These are phyloP conservation scores for Pleurotus djamor DNA, from an alignment of 768 basidiomycete species.

Conservation along the genomic window DNA sequence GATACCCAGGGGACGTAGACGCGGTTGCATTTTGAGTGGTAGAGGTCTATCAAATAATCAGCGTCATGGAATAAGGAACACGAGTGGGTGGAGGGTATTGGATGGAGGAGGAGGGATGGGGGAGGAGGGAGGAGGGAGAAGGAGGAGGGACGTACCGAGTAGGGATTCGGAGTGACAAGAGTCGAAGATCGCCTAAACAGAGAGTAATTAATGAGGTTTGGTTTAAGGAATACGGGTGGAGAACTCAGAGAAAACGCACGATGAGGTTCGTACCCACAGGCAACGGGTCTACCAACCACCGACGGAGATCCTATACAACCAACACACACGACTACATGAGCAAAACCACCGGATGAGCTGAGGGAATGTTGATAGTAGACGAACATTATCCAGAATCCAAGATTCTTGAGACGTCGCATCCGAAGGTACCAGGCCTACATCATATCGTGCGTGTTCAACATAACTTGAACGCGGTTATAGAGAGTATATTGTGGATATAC, in stretches of 20 bases:
- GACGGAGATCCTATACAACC: slow-evolving; percentile 26
- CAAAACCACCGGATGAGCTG: too few relatives aligned
- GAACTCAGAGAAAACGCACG: slow-evolving; percentile 23
- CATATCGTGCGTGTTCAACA: background rate
- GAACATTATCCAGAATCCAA: slow-evolving; percentile 29
- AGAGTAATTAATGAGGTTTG: slow-evolving; percentile 23
- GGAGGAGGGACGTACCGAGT: slow-evolving; percentile 34
- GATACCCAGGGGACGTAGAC: slow-evolving; percentile 46
- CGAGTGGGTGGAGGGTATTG: background rate
- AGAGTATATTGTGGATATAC: slow-evolving; percentile 7
- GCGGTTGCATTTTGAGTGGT: slow-evolving; percentile 41
- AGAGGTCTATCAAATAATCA: too few relatives aligned
- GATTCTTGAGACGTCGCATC: slow-evolving; percentile 22
- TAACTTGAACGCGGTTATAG: background rate
- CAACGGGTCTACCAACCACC: slow-evolving; percentile 30
- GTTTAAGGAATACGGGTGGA: slow-evolving; percentile 4
- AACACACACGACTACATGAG: slow-evolving; percentile 12
- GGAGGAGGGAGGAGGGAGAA: slow-evolving; percentile 35
- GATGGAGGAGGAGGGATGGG: background rate
- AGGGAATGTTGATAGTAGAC: background rate
- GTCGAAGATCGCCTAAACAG: slow-evolving; percentile 29
- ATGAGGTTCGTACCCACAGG: slow-evolving; percentile 34
- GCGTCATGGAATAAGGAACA: too few relatives aligned
- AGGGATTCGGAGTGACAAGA: slow-evolving; percentile 40
- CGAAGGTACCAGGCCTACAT: slow-evolving; percentile 32